phyloP scores from a whole-genome alignment of 495 filamentous ascomycete genomes.

The Thermothielavioides terrestris region DNA sequence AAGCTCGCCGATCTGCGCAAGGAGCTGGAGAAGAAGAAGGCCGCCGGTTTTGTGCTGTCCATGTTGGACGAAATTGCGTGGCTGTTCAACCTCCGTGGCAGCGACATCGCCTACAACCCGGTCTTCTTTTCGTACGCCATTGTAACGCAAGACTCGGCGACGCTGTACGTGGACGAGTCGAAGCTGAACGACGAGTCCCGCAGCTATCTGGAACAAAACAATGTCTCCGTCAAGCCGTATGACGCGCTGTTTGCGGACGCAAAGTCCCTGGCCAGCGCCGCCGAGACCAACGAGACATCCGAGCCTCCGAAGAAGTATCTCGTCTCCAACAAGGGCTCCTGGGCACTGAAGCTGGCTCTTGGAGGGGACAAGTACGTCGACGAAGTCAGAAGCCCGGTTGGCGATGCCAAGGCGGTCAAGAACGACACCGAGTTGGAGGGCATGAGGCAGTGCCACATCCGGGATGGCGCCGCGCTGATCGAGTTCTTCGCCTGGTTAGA shows the following conservation, averaged over 20 bases:
- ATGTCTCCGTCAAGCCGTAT: constrained; percentile 73
- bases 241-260: constrained; percentile 72
- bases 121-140: constrained; percentile 98
- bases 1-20: constrained; percentile 85
- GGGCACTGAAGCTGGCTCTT: constrained; percentile 80
- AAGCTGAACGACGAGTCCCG: constrained; percentile 66
- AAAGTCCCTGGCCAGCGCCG: constrained; percentile 47
- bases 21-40: constrained; percentile 87
- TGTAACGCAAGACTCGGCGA: constrained; percentile 71
- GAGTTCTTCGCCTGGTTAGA: constrained; percentile 98
- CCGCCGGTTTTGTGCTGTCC: constrained; percentile 77
- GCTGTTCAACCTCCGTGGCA: constrained; percentile 94
- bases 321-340: constrained; percentile 83
- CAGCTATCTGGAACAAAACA: constrained; percentile 59
- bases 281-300: constrained; percentile 25
- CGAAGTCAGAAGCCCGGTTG: constrained; percentile 77
- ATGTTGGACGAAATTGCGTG: constrained; percentile 98
- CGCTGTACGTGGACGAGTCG: constrained; percentile 72
- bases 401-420: constrained; percentile 96
- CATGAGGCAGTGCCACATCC: constrained; percentile 88
- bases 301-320: constrained; percentile 60
- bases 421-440: constrained; percentile 86
- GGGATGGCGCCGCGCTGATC: constrained; percentile 85
- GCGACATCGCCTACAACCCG: constrained; percentile 95
- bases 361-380: constrained; percentile 86